Percentiles rank a stretch among this genome's conserved stretches.
phyloP scores from a whole-genome alignment of 371 early-diverging fungal genomes.

The Actinomortierella ambigua region DNA sequence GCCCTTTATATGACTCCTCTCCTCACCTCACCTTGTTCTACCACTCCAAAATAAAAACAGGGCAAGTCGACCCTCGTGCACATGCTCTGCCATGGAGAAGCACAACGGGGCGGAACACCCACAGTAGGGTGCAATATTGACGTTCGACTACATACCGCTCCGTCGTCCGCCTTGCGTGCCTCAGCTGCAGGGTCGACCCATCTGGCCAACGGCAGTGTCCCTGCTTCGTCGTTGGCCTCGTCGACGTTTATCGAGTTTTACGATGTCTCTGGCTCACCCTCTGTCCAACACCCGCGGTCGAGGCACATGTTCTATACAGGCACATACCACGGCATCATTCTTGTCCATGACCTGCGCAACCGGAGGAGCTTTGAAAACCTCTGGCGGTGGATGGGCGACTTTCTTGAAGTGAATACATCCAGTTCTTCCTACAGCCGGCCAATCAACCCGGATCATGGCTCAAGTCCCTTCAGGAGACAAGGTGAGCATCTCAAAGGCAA shows the following conservation, averaged over 20 bases:
- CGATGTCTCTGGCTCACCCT: conserved; percentile 51
- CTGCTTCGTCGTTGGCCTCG: conserved; percentile 4
- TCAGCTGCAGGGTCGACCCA: conserved; percentile 5
- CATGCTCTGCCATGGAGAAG: conserved; percentile 51
- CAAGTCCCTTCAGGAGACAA: too few species aligned
- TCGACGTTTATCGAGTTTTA: conserved; percentile 53
- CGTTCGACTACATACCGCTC: conserved; percentile 43
- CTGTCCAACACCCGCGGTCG: conserved; percentile 44
- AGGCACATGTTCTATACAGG: conserved; percentile 51
- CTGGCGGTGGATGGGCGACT: conserved; percentile 54
- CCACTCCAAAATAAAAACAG: conserved; percentile 5
- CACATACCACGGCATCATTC: conserved; percentile 51
- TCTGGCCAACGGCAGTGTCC: conserved; percentile 1
- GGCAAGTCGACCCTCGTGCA: conserved; percentile 56
- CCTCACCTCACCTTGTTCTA: background rate
- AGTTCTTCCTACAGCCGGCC: too few species aligned
- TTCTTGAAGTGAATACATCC: conserved; percentile 10
- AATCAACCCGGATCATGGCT: too few species aligned
- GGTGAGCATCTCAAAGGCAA: too few species aligned
- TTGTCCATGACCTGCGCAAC: conserved; percentile 56
- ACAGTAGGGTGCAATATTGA: conserved; percentile 54
- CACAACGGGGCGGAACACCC: conserved; percentile 26
- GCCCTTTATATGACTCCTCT: background rate
- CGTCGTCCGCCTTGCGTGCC: conserved; percentile 11
- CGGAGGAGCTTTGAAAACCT: conserved; percentile 54